phyloP scores from a whole-genome alignment of 2,329 filamentous ascomycete species.

The Coleophoma crateriformis region DNA sequence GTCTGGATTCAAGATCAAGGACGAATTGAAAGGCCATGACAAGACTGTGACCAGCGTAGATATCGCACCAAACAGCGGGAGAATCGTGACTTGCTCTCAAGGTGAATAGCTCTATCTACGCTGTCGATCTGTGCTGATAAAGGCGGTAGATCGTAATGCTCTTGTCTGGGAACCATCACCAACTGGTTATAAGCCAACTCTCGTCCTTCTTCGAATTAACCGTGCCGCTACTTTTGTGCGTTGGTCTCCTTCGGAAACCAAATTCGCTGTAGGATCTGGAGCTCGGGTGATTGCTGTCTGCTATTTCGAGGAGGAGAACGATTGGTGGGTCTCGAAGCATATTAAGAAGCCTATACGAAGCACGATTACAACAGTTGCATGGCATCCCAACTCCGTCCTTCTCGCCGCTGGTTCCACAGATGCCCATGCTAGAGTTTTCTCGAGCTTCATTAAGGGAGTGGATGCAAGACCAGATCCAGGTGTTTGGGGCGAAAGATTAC shows the following conservation, averaged over 20 bases:
- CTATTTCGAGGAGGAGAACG: conserved; percentile 98
- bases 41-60: conserved; percentile 96
- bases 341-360: conserved; percentile 98
- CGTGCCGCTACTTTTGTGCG: conserved; percentile 93
- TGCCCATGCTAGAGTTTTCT: conserved; percentile 91
- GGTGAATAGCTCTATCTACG: conserved; percentile 43
- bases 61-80: conserved; percentile 83
- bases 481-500: conserved; percentile 90
- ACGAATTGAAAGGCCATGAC: conserved; percentile 93
- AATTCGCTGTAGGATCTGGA: conserved; percentile 95
- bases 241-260: conserved; percentile 94
- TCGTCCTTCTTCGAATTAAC: conserved; percentile 95
- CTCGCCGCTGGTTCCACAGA: conserved; percentile 95
- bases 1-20: conserved; percentile 73
- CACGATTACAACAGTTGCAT: conserved; percentile 89
- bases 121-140: neutral
- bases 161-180: conserved; percentile 97
- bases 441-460: conserved; percentile 91
- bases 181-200: conserved; percentile 89
- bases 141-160: conserved; percentile 76
- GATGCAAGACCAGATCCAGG: conserved; percentile 80
- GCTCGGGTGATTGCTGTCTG: conserved; percentile 94
- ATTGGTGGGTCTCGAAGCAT: conserved; percentile 99
- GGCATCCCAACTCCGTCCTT: conserved; percentile 97
- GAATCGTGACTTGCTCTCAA: conserved; percentile 97